These are phyloP conservation scores for Scheffersomyces stipitis DNA, from an alignment of 805 yeast species.

Conservation along the genomic window DNA sequence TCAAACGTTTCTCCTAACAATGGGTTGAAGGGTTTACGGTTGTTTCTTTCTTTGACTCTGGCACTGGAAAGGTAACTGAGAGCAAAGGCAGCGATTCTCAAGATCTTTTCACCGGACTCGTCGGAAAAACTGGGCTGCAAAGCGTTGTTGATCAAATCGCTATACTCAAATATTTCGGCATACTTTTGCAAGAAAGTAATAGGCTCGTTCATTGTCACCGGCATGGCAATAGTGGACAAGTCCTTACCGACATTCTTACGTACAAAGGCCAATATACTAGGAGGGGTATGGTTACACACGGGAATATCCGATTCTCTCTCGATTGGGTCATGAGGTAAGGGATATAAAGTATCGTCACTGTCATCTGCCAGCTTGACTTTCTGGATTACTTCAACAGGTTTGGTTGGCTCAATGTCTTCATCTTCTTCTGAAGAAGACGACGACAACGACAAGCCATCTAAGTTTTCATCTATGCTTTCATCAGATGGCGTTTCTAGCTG, in stretches of 20 bases:
- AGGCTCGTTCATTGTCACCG: conserved; percentile 93
- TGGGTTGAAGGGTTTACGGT: conserved; percentile 93
- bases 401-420: conserved; percentile 11
- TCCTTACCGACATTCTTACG: conserved; percentile 94
- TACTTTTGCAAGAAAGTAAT: conserved; percentile 75
- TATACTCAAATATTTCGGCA: conserved; percentile 78
- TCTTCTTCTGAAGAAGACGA: conserved; percentile 14
- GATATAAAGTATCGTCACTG: conserved; percentile 51
- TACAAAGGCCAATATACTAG: conserved; percentile 74
- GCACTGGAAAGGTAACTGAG: conserved; percentile 68
- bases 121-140: conserved; percentile 40
- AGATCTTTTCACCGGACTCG: conserved; percentile 56
- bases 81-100: conserved; percentile 81
- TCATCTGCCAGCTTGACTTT: conserved; percentile 16
- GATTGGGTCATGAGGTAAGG: conserved; percentile 56
- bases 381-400: conserved; percentile 3
- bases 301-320: conserved; percentile 59
- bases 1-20: conserved; percentile 92
- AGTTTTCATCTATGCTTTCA: conserved; percentile 14
- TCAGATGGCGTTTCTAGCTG: conserved; percentile 14
- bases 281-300: conserved; percentile 67
- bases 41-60: conserved; percentile 71
- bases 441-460: conserved; percentile 18
- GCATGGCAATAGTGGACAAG: conserved; percentile 82
- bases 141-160: conserved; percentile 64